Evolutionary conservation across 331 rosid species (phyloP).

Genomic region (Quercus phellos): DNA sequence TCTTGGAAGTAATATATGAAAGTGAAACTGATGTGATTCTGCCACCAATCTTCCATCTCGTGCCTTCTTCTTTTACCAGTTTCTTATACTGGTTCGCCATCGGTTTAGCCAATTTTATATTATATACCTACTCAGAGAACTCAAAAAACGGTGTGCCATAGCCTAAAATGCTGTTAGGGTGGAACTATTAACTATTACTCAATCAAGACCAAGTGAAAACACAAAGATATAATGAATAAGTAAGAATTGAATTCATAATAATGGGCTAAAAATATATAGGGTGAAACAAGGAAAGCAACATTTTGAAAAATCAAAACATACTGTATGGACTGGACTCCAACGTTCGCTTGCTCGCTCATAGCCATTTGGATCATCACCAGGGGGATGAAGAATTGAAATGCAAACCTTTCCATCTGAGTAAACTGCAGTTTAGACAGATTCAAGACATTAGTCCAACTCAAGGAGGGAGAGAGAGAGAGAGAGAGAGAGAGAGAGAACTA

Average conservation of each 20-base stretch:
- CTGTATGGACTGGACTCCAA: conserved; percentile 56
- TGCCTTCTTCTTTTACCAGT: not conserved
- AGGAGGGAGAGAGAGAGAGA: not conserved
- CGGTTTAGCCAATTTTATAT: not conserved
- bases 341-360: conserved; percentile 54
- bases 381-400: conserved; percentile 57
- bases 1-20: not conserved
- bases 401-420: conserved; percentile 49
- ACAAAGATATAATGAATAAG: not conserved
- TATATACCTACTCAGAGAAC: not conserved
- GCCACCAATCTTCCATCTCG: not conserved
- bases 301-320: conserved; percentile 16
- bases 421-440: conserved; percentile 20
- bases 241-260: not conserved
- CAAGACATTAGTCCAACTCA: not conserved
- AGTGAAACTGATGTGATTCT: not conserved
- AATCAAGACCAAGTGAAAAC: not conserved
- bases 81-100: not conserved
- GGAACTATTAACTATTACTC: not conserved
- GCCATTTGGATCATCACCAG: conserved; percentile 59
- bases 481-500: not conserved
- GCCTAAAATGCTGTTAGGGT: not conserved
- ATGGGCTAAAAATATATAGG: not conserved
- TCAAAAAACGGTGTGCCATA: not conserved
- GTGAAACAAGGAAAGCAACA: not conserved